Evolutionary conservation across 2,329 filamentous ascomycete species (phyloP).

Genomic region (Diplodia corticola): DNA sequence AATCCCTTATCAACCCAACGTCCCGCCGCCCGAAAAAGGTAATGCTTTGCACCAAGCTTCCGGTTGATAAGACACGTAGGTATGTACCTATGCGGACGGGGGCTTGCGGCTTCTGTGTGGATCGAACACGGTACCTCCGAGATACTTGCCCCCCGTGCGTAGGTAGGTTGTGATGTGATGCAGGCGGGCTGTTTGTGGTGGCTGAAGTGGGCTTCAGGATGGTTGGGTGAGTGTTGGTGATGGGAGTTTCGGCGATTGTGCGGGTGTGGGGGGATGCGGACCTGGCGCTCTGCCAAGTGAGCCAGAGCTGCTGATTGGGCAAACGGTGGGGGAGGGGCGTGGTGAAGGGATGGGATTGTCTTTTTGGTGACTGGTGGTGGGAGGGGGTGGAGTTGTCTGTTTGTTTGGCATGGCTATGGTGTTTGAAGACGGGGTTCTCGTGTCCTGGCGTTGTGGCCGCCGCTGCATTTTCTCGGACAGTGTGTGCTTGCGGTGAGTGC

Average conservation of each 20-base stretch:
- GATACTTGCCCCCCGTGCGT: too few relatives aligned
- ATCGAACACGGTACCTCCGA: conserved; percentile 43
- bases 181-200: too few relatives aligned
- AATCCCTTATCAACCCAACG: background rate
- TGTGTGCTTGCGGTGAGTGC: too few relatives aligned
- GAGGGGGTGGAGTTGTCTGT: background rate
- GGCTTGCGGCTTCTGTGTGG: conserved; percentile 38
- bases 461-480: too few relatives aligned
- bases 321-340: background rate
- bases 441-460: too few relatives aligned
- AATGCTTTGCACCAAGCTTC: background rate
- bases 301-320: conserved; percentile 33
- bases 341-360: background rate
- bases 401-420: too few relatives aligned
- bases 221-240: conserved; percentile 12
- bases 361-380: too few relatives aligned
- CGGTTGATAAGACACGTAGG: conserved; percentile 10
- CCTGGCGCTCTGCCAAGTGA: conserved; percentile 40
- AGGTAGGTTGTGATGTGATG: too few relatives aligned
- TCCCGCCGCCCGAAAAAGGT: too few relatives aligned
- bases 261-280: background rate
- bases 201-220: conserved; percentile 40
- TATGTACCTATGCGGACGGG: too few relatives aligned
- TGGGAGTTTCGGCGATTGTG: background rate
- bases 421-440: too few relatives aligned